Conservation (phyloP, 2,329 filamentous ascomycete species). For the Seiridium unicorne region DNA sequence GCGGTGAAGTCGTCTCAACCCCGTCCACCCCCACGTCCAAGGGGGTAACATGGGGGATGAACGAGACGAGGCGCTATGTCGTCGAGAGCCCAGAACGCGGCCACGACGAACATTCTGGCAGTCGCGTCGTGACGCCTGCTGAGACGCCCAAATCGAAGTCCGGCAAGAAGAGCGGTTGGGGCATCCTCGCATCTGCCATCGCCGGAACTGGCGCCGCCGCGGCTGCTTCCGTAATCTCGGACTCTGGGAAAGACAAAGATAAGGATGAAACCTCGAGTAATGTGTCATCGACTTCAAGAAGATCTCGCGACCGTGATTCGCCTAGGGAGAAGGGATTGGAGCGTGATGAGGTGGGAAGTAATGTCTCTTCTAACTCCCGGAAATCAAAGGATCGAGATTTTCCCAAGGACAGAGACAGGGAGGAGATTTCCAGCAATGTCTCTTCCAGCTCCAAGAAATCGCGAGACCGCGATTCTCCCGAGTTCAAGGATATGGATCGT, state of each 20-base stretch:
- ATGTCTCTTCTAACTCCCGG: neutral
- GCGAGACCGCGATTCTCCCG: neutral
- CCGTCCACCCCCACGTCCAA: slow-evolving; percentile 49
- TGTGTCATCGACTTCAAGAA: neutral
- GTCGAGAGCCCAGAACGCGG: slow-evolving; percentile 54
- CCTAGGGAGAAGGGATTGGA: slow-evolving; percentile 10
- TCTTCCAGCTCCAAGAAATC: neutral
- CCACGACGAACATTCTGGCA: slow-evolving; percentile 23
- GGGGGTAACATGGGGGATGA: slow-evolving; percentile 63
- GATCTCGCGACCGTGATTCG: slow-evolving; percentile 13
- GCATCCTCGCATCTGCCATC: slow-evolving; percentile 49
- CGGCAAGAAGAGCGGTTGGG: slow-evolving; percentile 47
- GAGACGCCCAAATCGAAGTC: slow-evolving; percentile 27
- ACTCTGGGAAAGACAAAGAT: slow-evolving; percentile 13
- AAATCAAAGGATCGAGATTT: slow-evolving; percentile 11
- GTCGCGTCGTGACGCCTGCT: slow-evolving; percentile 26
- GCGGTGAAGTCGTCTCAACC: slow-evolving; percentile 40
- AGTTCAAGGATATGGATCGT: slow-evolving; percentile 5
- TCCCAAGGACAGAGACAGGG: slow-evolving; percentile 12
- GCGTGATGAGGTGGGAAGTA: neutral
- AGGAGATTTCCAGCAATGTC: slow-evolving; percentile 5
- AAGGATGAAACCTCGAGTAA: slow-evolving; percentile 8
- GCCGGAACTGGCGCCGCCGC: slow-evolving; percentile 34
- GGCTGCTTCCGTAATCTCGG: slow-evolving; percentile 15
- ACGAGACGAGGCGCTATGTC: slow-evolving; percentile 63